Conservation (phyloP, 257 asterid species). For the Thymus mandschuricus region DNA sequence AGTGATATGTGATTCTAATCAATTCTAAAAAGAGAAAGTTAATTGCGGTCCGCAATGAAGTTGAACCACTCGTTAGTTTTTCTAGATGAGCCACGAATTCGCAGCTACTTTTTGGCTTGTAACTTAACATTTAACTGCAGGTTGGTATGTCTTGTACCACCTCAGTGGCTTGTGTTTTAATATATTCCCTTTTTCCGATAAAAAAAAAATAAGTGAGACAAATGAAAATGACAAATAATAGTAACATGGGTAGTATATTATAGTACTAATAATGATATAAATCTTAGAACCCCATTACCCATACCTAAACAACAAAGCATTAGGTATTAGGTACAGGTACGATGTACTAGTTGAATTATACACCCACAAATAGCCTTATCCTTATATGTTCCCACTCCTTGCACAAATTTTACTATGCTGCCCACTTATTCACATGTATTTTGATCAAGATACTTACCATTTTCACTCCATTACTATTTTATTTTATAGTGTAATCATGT, state of each 20-base stretch:
- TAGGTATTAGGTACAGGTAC: constrained; percentile 53
- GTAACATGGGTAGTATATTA: no score
- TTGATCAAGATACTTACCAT: neutral
- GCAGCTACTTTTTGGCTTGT: no score
- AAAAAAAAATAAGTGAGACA: neutral
- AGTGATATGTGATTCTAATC: no score
- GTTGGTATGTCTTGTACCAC: no score
- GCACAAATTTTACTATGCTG: constrained; percentile 5
- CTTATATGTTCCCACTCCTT: neutral
- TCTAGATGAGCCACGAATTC: no score
- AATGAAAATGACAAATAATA: neutral
- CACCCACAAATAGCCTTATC: constrained; percentile 16
- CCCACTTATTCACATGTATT: neutral
- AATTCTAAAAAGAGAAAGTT: no score
- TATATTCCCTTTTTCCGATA: no score
- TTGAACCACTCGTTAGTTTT: no score
- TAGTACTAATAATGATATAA: no score
- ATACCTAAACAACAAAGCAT: constrained; percentile 33
- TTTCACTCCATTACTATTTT: neutral
- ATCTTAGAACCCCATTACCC: constrained; percentile 25
- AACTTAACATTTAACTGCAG: no score
- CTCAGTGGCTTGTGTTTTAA: no score
- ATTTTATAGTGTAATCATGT: neutral
- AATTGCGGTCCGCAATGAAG: no score
- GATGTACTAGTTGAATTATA: constrained; percentile 30